phyloP scores from a whole-genome alignment of 257 asterid species.

The Solanum lignicaule region DNA sequence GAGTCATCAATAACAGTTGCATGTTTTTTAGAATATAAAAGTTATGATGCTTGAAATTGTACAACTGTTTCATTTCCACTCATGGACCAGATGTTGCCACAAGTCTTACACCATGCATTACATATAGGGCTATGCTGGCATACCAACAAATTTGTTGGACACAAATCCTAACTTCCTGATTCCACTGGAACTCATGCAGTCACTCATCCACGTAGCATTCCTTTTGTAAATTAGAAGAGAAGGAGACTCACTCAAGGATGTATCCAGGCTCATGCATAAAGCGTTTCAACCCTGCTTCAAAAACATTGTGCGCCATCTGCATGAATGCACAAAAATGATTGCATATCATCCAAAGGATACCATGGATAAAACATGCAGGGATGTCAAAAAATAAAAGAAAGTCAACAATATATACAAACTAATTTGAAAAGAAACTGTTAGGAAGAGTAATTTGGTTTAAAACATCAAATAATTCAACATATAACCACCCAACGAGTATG shows the following conservation, averaged over 20 bases:
- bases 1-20: neutral
- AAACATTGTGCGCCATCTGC: conserved; percentile 88
- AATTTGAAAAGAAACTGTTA: neutral
- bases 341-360: neutral
- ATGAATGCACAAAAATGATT: conserved; percentile 2
- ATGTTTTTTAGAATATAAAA: neutral
- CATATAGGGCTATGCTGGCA: neutral
- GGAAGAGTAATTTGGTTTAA: neutral
- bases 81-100: neutral
- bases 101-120: neutral
- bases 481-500: neutral
- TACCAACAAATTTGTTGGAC: neutral
- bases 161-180: neutral
- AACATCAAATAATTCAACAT: neutral
- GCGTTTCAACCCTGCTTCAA: conserved; percentile 86
- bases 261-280: conserved; percentile 98
- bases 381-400: neutral
- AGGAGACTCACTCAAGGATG: conserved; percentile 81
- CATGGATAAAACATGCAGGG: neutral
- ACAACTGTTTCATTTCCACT: neutral
- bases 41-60: neutral
- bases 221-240: neutral
- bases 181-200: neutral
- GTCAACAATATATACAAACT: neutral
- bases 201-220: neutral